Evolutionary conservation across 2,329 filamentous ascomycete genomes (phyloP).

Genomic region (Chrysosporium queenslandicum): DNA sequence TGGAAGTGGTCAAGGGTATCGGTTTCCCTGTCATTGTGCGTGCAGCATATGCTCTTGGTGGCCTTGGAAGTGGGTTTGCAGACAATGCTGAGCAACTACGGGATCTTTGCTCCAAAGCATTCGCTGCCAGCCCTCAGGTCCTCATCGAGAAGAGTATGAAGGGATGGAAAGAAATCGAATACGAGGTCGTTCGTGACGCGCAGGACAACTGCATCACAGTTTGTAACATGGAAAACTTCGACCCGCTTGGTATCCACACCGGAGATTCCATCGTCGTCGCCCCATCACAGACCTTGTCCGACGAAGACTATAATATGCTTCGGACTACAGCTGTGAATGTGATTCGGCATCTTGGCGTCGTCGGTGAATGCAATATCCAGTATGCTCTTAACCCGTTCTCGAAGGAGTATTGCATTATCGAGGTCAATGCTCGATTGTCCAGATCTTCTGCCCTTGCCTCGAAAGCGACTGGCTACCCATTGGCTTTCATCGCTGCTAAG

Average conservation of each 20-base stretch:
- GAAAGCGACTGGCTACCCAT: slow-evolving; percentile 91
- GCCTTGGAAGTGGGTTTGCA: slow-evolving; percentile 89
- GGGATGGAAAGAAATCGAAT: slow-evolving; percentile 99
- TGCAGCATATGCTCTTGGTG: slow-evolving; percentile 90
- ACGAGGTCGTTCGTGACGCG: slow-evolving; percentile 91
- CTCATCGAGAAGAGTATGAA: slow-evolving; percentile 98
- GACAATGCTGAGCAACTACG: slow-evolving; percentile 73
- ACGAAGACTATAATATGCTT: slow-evolving; percentile 99
- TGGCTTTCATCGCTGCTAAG: slow-evolving; percentile 95
- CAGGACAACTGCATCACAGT: slow-evolving; percentile 98
- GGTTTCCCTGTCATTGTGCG: slow-evolving; percentile 95
- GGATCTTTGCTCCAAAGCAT: slow-evolving; percentile 86
- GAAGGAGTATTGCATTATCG: slow-evolving; percentile 95
- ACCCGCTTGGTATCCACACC: slow-evolving; percentile 93
- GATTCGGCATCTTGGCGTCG: slow-evolving; percentile 90
- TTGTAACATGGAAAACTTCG: slow-evolving; percentile 99
- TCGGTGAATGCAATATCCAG: slow-evolving; percentile 98
- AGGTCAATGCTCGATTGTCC: slow-evolving; percentile 93
- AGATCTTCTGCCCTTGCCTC: slow-evolving; percentile 91
- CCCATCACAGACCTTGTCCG: slow-evolving; percentile 89
- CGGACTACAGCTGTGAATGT: slow-evolving; percentile 94
- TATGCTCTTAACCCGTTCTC: slow-evolving; percentile 95
- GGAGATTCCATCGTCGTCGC: slow-evolving; percentile 98
- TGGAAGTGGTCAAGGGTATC: slow-evolving; percentile 79
- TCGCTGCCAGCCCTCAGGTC: slow-evolving; percentile 89